A percentile compares a stretch with the other conserved stretches of the same genome.
Evolutionary conservation across 805 yeast genomes (phyloP).

Genomic region (Metschnikowia lachancei): DNA sequence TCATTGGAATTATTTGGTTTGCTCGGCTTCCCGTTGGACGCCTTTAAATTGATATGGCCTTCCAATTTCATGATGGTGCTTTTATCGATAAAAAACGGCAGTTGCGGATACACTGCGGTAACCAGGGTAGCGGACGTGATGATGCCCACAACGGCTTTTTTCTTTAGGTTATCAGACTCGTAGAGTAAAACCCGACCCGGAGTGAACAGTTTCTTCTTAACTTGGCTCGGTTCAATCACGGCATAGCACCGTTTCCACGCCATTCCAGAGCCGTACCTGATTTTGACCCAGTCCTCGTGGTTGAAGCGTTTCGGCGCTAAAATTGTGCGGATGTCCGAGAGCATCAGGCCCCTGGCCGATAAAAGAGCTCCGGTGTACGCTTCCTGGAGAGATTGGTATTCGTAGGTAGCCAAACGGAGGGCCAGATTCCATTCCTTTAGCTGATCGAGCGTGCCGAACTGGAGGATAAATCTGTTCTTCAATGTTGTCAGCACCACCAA

Average conservation of each 20-base stretch:
- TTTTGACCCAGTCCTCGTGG: conserved; percentile 93
- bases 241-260: conserved; percentile 96
- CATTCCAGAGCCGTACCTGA: conserved; percentile 95
- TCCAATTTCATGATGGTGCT: conserved; percentile 88
- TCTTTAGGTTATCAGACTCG: conserved; percentile 75
- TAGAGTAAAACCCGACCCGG: conserved; percentile 76
- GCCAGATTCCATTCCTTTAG: conserved; percentile 80
- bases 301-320: conserved; percentile 80
- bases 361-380: conserved; percentile 95
- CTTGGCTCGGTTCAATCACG: conserved; percentile 70
- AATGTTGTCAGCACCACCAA: conserved; percentile 89
- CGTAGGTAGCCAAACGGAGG: conserved; percentile 74
- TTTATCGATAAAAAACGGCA: conserved; percentile 74
- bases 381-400: conserved; percentile 80
- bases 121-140: conserved; percentile 67
- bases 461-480: conserved; percentile 82
- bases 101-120: conserved; percentile 90
- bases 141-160: conserved; percentile 73
- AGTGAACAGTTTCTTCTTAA: conserved; percentile 45
- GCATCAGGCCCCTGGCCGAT: conserved; percentile 83
- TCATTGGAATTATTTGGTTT: conserved; percentile 30
- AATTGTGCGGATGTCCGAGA: conserved; percentile 83
- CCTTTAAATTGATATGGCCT: conserved; percentile 65
- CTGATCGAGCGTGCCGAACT: conserved; percentile 63
- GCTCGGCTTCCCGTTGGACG: conserved; percentile 38